Evolutionary conservation across 768 basidiomycete genomes (phyloP).

Genomic region (Termitomyces sp.): DNA sequence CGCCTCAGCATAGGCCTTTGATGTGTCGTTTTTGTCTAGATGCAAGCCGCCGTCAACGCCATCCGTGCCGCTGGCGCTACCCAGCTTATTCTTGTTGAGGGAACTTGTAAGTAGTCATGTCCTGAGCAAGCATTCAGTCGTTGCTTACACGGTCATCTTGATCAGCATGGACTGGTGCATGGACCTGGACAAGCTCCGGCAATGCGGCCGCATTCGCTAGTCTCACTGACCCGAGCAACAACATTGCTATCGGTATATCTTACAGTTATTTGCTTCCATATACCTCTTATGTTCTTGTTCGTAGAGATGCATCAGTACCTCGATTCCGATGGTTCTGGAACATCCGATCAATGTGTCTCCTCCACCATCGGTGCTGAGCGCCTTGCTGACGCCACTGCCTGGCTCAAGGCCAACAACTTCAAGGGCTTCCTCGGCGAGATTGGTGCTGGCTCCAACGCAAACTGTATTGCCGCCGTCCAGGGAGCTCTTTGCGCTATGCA

Average conservation of each 20-base stretch:
- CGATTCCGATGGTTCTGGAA: conserved; percentile 58
- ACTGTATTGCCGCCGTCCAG: conserved; percentile 42
- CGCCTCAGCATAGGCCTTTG: background rate
- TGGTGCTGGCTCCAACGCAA: conserved; percentile 42
- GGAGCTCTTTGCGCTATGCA: conserved; percentile 58
- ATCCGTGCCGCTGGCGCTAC: conserved; percentile 57
- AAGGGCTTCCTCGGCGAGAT: conserved; percentile 65
- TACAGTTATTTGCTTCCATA: background rate
- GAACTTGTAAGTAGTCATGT: conserved; percentile 25
- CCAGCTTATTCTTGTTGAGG: conserved; percentile 44
- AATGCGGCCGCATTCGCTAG: conserved; percentile 45
- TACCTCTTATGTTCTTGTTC: background rate
- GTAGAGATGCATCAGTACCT: conserved; percentile 72
- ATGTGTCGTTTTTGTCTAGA: conserved; percentile 21
- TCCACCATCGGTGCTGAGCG: conserved; percentile 56
- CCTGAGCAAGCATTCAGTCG: background rate
- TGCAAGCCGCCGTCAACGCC: conserved; percentile 62
- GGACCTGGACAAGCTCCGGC: conserved; percentile 57
- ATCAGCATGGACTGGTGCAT: conserved; percentile 54
- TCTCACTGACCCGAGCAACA: conserved; percentile 56
- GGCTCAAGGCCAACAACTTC: conserved; percentile 53
- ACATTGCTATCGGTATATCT: conserved; percentile 46
- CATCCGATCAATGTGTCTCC: conserved; percentile 46
- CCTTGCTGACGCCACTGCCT: conserved; percentile 46
- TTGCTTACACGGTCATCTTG: conserved; percentile 1